phyloP scores from a whole-genome alignment of 305 asterid species.

The Coffea humblotiana region DNA sequence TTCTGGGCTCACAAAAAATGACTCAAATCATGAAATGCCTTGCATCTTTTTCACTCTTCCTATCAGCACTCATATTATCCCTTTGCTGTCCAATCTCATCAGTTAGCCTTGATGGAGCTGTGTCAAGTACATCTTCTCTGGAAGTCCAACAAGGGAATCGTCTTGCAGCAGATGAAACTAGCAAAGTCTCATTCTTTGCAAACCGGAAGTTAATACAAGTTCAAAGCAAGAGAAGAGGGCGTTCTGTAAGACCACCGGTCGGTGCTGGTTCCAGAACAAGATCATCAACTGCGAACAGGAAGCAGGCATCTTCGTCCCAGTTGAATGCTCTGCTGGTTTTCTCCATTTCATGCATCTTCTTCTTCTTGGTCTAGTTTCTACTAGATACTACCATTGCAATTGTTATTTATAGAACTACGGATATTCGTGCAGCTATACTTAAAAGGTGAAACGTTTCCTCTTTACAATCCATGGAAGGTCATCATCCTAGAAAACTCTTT shows the following conservation, averaged over 20 bases:
- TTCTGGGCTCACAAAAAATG: neutral
- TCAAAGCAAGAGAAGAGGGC: constrained; percentile 18
- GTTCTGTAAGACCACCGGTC: neutral
- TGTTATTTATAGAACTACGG: neutral
- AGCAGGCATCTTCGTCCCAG: neutral
- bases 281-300: constrained; percentile 2
- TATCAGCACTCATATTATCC: neutral
- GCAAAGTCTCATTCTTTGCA: neutral
- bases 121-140: neutral
- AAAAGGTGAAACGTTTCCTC: neutral
- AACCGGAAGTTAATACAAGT: neutral
- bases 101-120: neutral
- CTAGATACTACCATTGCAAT: neutral
- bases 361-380: neutral
- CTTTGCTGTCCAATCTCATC: neutral
- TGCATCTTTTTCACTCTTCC: neutral
- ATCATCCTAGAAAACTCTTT: no score
- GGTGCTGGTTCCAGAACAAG: neutral
- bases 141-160: neutral
- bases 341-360: neutral
- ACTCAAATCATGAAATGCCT: neutral
- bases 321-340: neutral
- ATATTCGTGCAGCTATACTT: no score
- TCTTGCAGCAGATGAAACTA: neutral
- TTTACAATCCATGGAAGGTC: no score